These are phyloP conservation scores for Epichloe gansuensis DNA, from an alignment of 2,329 filamentous ascomycete genomes.

Conservation along the genomic window DNA sequence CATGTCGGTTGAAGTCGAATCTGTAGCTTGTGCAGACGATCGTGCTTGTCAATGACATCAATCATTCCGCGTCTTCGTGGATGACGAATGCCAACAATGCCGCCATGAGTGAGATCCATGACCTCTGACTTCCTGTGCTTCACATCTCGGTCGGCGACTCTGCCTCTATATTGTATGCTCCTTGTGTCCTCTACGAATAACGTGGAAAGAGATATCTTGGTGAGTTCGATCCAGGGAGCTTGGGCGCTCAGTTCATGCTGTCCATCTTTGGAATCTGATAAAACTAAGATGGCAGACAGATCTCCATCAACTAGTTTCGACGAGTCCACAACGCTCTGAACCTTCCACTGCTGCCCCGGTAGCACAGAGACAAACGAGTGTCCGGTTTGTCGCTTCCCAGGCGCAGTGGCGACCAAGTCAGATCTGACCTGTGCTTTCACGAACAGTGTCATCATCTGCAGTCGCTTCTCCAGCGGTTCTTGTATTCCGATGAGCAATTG, in stretches of 20 bases:
- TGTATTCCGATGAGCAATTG: conserved; percentile 57
- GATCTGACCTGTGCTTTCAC: conserved; percentile 31
- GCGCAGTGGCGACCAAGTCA: conserved; percentile 14
- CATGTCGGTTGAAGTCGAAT: conserved; percentile 55
- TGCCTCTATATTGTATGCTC: conserved; percentile 44
- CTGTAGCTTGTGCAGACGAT: conserved; percentile 51
- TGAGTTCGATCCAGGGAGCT: conserved; percentile 61
- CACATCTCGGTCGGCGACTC: conserved; percentile 40
- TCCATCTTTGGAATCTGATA: conserved; percentile 53
- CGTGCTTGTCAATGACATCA: conserved; percentile 52
- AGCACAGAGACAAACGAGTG: conserved; percentile 17
- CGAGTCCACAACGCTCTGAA: conserved; percentile 58
- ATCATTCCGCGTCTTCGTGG: conserved; percentile 47
- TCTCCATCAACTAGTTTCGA: conserved; percentile 58
- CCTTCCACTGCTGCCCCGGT: conserved; percentile 41
- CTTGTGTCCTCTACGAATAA: conserved; percentile 48
- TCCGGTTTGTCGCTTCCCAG: conserved; percentile 11
- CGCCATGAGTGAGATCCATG: conserved; percentile 33
- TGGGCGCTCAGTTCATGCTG: conserved; percentile 58
- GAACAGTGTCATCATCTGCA: conserved; percentile 55
- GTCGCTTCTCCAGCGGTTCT: conserved; percentile 52
- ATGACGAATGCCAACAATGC: conserved; percentile 44
- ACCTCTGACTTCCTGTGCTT: conserved; percentile 32
- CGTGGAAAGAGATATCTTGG: conserved; percentile 51
- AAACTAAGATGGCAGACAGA: conserved; percentile 55